Evolutionary conservation across 139 green algal species (phyloP), one percentile per base, ranked within the genome.

Genomic region (Astrephomene gubernaculifera): DNA sequence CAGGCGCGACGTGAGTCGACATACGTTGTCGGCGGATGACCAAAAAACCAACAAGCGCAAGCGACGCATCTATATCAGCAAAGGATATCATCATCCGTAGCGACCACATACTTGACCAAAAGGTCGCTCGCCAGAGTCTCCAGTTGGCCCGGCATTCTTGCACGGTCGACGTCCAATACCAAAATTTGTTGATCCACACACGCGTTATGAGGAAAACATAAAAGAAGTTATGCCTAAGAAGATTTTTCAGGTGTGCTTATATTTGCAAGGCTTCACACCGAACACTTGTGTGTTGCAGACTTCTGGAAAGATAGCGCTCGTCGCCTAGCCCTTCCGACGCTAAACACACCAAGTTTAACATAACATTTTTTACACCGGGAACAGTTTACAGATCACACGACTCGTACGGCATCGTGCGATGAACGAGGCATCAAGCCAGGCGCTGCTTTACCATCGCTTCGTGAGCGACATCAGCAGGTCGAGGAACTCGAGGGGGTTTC

Each of bases 401-500:
- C 49, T 25, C 49, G 49, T 12, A 57, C 49, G 12, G 49, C 21
- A 65, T 65, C 14, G 21, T 24, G 49, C 49, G 12, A 12, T 57
- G 12, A 12, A 57, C 17, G 49, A 17, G 12, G 17, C 12, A 12
- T 57, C 17, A 41, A 41, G 61, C n/a, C 61, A 41, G 12, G 25
- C 17, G 79, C 31, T 71, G 64, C 45, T 90, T 89, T 63, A 95
- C 93, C 88, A 96, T 21, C 89, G 87, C 75, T 91, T 93, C 24
- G 88, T 92, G 0, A 95, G 79, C 0, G 80, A 91, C 64, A 86
- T 86, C 27, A 97, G 35, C 64, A 97, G 88, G 78, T 88, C 65
- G 33, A 97, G 54, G 72, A 96, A 94, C 86, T 97, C 94, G 39
- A 96, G 83, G 31, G 89, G 78, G 72, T 92, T 93, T 35, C 94